Base-by-base conservation (phyloP, 2,329 filamentous ascomycete species). In the Fusarium palustre region DNA sequence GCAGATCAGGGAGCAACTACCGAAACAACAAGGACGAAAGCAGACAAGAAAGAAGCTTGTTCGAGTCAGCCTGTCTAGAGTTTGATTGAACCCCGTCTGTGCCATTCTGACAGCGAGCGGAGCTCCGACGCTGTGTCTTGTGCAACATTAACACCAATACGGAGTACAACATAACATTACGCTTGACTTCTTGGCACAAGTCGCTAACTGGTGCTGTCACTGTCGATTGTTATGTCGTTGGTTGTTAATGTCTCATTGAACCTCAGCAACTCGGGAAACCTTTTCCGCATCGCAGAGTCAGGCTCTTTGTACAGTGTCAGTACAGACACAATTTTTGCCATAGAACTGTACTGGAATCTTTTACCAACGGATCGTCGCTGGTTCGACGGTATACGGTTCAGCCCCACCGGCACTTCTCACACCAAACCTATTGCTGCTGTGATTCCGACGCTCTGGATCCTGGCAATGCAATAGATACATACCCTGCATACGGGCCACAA, bases 341-440 rank as follows among this genome's bases (percentile, higher is more conserved):
- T 11, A 39, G 36, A 39, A 39, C 22, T 48, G 30, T 50, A 36
- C 31, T 34, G 31, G 34, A 45, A 57, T 57, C 39, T 28, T 25
- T 57, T 20, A 49, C 22, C 30, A 43, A 39, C 52, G 42, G 49
- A 66, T 41, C 57, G 33, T 41, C 43, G 20, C 31, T 68, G 63
- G 63, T 67, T 67, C 31, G 64, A 50, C 49, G 28, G 24, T 55
- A 57, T 67, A 67, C 58, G 64, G 53, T 48, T 63, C 52, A 67
- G 64, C 64, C 66, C 63, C 64, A 68, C 64, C 38, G 43, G 38
- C 34, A 58, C 47, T 58, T 67, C 52, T 63, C 33, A 46, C 57
- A 67, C 64, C 64, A 67, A 63, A 39, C 64, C 63, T 45, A 18
- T 67, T 67, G 64, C 59, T 24, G 64, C 59, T 67, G 50, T 59